Evolutionary conservation across 345 rosid genomes (phyloP).

Genomic region (Streptanthus diversifolius): DNA sequence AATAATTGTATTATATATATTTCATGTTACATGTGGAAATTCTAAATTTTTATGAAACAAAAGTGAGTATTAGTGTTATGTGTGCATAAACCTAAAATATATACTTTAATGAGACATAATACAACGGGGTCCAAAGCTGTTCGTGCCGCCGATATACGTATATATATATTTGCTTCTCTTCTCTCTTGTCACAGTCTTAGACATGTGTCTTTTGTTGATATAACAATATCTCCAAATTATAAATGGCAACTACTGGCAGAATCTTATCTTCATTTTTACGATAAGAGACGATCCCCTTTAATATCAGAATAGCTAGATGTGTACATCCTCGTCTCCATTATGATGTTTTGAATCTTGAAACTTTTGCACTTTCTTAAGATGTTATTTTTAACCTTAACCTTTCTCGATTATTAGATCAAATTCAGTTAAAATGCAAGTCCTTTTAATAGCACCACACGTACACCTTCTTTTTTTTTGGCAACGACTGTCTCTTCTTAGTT

Average conservation of each 20-base stretch:
- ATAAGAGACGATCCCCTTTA: neutral
- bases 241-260: neutral
- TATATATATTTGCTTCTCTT: neutral
- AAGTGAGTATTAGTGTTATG: neutral
- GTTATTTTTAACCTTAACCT: neutral
- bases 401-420: neutral
- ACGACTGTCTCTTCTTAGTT: neutral
- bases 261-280: neutral
- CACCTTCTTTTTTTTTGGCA: neutral
- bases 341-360: neutral
- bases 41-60: neutral
- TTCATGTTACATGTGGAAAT: neutral
- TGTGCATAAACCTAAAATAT: neutral
- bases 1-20: neutral
- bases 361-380: neutral
- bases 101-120: neutral
- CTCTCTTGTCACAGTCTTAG: neutral
- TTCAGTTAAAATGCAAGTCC: neutral
- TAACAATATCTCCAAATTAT: neutral
- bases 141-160: neutral
- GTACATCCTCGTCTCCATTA: neutral
- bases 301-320: neutral
- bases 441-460: neutral
- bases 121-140: neutral
- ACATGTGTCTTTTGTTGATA: neutral